Base-by-base conservation (phyloP, 2,329 filamentous ascomycete genomes). In the Beauveria rudraprayagi region DNA sequence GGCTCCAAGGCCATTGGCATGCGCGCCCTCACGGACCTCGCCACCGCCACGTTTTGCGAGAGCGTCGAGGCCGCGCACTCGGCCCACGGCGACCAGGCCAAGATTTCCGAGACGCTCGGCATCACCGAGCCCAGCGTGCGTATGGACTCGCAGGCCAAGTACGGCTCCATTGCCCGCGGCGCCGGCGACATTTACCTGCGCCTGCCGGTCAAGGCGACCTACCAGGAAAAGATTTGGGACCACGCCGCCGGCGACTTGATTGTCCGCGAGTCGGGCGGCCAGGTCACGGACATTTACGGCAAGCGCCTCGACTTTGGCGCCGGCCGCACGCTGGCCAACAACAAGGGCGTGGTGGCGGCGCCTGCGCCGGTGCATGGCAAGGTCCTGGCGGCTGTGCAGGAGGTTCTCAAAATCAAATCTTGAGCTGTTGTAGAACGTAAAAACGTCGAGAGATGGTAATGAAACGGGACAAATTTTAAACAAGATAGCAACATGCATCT, bases 151-250 rank as follows among this genome's bases (percentile, higher is more conserved):
- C 94, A 99, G 77, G 93, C 94, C 68, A 99, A 99, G 77, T 99
- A 99, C 76, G 93, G 88, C 64, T 94, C 90, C 41, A 96, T 99
- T 72, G 94, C 94, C 41, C 83, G 94, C 65, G 94, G 94, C 51
- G 92, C 92, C 5, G 94, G 92, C 55, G 94, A 99, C 71, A 87
- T 99, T 66, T 99, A 99, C 77, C 83, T 99, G 62, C 85, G 95
- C 59, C 78, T 99, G 62, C 94, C 94, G 3, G 88, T 91, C 63
- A 89, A 85, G 72, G 89, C 88, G 67, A 87, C 88, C 59, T 99
- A 99, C 77, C 86, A 96, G 73, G 94, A 99, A 82, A 99, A 99
- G 84, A 99, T 99, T 67, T 99, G 94, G 94, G 94, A 99, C 72
- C 94, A 99, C 74, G 94, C 94, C 19, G 94, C 93, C 14, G 94